Base-by-base conservation (phyloP, 768 basidiomycete species). In the Pilatotrama ljubarskyi region DNA sequence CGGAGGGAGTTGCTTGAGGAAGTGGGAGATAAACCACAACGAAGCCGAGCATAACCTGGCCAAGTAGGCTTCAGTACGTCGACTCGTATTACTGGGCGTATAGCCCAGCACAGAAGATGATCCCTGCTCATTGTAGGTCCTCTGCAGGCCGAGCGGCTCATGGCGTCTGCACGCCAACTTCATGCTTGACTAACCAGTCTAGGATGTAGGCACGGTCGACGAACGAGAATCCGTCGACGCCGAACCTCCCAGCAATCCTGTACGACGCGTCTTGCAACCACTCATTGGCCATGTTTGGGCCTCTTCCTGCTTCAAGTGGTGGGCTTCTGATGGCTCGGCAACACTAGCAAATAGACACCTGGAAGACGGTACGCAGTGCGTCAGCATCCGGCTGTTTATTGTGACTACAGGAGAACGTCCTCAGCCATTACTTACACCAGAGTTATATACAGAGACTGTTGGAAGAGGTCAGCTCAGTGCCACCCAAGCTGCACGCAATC, bases 151-250 rank as follows among this genome's bases (percentile, higher is more conserved):
- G 24, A 46, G 24, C 14, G 5, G 5, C 24, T 10, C 9, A 24
- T 6, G 11, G 9, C 20, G 25, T 10, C 22, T 41, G 10, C n/a
- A 22, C 24, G 8, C 43, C 8, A 32, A 6, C 44, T 40, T 5
- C 5, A 14, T 5, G 38, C 13, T n/a, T n/a, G n/a, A 40, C 67
- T 64, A 66, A 82, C 85, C 86, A 88, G 68, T 88, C 86, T 5
- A 78, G 52, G 11, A 78, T 22, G 66, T 86, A 86, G 11, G 80
- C 76, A 41, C 65, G 54, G 49, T 76, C 70, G 14, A 69, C 63
- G 72, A 75, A 77, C 7, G 53, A 32, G 11, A 73, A 58, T 8
- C 66, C 63, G 44, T 65, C 64, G 18, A 66, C 48, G 13, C 64
- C 66, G 58, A 68, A 73, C 8, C 37, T 18, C 15, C n/a, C 25